Evolutionary conservation across 768 basidiomycete genomes (phyloP), one percentile per base, ranked within the genome.

Genomic region (Strobilomyces dryophilus): DNA sequence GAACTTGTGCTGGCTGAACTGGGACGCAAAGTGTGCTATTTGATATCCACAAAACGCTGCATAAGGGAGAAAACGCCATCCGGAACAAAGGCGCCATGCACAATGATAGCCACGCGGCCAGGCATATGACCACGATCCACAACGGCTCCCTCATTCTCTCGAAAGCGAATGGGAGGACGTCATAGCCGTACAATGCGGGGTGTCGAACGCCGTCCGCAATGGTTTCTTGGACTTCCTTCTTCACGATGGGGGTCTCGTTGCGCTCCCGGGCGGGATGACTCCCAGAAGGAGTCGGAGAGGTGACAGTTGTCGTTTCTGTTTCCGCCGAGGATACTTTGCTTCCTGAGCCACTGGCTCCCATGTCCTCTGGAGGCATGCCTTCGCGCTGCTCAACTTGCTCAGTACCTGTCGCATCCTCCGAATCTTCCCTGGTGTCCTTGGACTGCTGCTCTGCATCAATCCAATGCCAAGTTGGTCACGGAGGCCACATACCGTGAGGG

Each of bases 21-120:
- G 59, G 58, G 17, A 51, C 37, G 60, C 85, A 88, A 39, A 84
- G 53, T 4, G 62, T 40, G 17, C 72, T 73, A 37, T 67, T 73
- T 6, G 80, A 82, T 31, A 89, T 64, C 15, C 79, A 75, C 2
- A 88, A 89, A 14, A 89, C 37, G 44, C 75, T 67, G 66, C 88
- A 90, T 1, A 88, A 45, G 0, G 88, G 87, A 3, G 74, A 62
- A 49, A 86, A 71, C 0, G 77, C 75, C 4, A 67, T 62, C n/a
- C 73, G 73, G 49, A 89, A 46, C 0, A 74, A 74, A 8, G 61
- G 44, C 8, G 75, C 72, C 44, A 84, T 66, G 32, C 64, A 60
- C n/a, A 62, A 66, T 7, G 79, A 44, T 55, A 81, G 55, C 51
- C 78, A 58, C 7, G 78, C 71, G 32, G 87, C 68, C 55, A 84